phyloP scores from a whole-genome alignment of 208 protist genomes.

The Acanthamoeba lenticulata region DNA sequence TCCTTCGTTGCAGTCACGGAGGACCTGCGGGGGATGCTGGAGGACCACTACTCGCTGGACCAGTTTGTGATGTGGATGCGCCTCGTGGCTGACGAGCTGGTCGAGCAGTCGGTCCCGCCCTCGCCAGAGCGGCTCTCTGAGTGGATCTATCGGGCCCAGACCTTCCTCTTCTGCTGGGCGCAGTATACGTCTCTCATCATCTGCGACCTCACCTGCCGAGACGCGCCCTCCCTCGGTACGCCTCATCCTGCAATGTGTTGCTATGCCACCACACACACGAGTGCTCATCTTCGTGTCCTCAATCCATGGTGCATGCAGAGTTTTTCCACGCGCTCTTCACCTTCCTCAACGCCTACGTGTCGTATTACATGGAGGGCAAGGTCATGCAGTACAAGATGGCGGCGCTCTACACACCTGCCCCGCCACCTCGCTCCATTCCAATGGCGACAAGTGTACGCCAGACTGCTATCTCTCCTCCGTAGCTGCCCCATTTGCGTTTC shows the following conservation, averaged over 20 bases:
- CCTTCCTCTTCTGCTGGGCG: constrained; percentile 54
- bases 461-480: background rate
- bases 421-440: background rate
- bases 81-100: constrained; percentile 29
- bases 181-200: constrained; percentile 67
- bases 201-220: constrained; percentile 57
- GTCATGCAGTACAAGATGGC: constrained; percentile 36
- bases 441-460: background rate
- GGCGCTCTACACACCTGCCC: background rate
- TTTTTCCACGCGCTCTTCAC: constrained; percentile 20
- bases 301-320: background rate
- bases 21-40: constrained; percentile 25
- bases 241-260: background rate
- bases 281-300: background rate
- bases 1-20: constrained; percentile 25
- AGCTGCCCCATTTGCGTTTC: background rate
- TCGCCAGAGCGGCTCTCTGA: constrained; percentile 6
- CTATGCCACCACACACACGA: background rate
- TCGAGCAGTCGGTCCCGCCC: background rate
- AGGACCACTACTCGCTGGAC: constrained; percentile 9
- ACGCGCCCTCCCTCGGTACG: constrained; percentile 16
- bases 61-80: constrained; percentile 61
- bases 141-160: background rate
- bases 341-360: constrained; percentile 52
- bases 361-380: constrained; percentile 47